A percentile compares a stretch with the other conserved stretches of the same genome.
These are phyloP conservation scores for Hypoxylon cercidicola DNA, from an alignment of 495 filamentous ascomycete species.

Conservation along the genomic window DNA sequence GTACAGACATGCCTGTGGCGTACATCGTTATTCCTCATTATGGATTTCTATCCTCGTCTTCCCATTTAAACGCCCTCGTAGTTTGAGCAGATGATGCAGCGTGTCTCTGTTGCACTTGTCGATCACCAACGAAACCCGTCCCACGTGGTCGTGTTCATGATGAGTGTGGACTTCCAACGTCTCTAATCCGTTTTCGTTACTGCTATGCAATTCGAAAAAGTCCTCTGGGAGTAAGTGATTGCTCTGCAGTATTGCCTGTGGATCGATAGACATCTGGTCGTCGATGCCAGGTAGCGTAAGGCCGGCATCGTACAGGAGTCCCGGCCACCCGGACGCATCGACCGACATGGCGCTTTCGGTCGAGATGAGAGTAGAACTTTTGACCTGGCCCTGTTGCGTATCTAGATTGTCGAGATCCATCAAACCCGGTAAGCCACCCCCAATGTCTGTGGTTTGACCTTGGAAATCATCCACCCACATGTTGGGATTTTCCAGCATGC, in stretches of 20 bases:
- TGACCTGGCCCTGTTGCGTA: background rate
- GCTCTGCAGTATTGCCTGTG: background rate
- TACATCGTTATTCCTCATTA: conserved; percentile 4
- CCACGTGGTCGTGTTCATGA: conserved; percentile 1
- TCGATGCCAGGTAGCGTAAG: background rate
- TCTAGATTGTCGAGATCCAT: conserved; percentile 1
- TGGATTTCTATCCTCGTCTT: conserved; percentile 25
- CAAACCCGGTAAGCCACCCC: background rate
- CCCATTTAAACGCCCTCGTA: conserved; percentile 11
- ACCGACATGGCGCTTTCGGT: background rate
- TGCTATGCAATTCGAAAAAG: background rate
- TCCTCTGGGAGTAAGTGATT: background rate
- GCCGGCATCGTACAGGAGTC: background rate
- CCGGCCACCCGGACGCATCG: background rate
- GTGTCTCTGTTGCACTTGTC: conserved; percentile 24
- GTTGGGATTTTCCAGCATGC: background rate
- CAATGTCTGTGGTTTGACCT: background rate
- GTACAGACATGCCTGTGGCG: background rate
- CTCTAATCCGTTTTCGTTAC: background rate
- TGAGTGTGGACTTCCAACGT: background rate
- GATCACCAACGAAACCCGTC: conserved; percentile 21
- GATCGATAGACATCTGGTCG: background rate
- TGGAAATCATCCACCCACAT: conserved; percentile 9
- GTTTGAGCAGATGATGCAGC: conserved; percentile 14
- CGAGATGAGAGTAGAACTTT: background rate